Evolutionary conservation across 2,329 filamentous ascomycete species (phyloP).

Genomic region (Clarireedia hainanense): DNA sequence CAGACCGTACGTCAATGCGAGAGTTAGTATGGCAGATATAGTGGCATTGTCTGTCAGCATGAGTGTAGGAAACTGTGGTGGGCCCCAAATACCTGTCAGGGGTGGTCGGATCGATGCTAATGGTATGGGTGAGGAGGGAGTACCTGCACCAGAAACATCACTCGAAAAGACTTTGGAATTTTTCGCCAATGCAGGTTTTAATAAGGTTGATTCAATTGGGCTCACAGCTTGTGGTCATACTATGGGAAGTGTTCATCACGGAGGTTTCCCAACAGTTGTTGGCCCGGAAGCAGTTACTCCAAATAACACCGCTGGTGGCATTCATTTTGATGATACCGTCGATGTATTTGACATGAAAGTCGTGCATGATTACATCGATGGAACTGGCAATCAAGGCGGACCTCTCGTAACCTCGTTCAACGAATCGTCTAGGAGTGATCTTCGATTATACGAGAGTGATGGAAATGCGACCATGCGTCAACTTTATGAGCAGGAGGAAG

Average conservation of each 20-base stretch:
- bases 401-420: constrained; percentile 43
- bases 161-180: constrained; percentile 9
- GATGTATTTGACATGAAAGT: constrained; percentile 46
- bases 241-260: constrained; percentile 14
- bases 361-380: constrained; percentile 41
- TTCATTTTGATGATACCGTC: constrained; percentile 36
- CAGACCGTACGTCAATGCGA: constrained; percentile 2
- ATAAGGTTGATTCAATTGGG: constrained; percentile 16
- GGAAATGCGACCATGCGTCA: constrained; percentile 44
- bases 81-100: constrained; percentile 13
- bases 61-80: not conserved
- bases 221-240: constrained; percentile 18
- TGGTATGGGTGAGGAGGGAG: constrained; percentile 15
- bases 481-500: constrained; percentile 35
- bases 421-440: constrained; percentile 43
- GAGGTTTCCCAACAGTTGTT: constrained; percentile 12
- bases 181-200: constrained; percentile 21
- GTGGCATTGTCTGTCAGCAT: constrained; percentile 11
- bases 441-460: constrained; percentile 47
- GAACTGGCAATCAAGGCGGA: constrained; percentile 34
- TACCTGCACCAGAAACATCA: constrained; percentile 14
- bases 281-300: not conserved
- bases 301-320: constrained; percentile 9
- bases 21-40: constrained; percentile 16
- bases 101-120: constrained; percentile 21